Evolutionary conservation across 805 yeast species (phyloP).

Genomic region (Yarrowia osloensis): DNA sequence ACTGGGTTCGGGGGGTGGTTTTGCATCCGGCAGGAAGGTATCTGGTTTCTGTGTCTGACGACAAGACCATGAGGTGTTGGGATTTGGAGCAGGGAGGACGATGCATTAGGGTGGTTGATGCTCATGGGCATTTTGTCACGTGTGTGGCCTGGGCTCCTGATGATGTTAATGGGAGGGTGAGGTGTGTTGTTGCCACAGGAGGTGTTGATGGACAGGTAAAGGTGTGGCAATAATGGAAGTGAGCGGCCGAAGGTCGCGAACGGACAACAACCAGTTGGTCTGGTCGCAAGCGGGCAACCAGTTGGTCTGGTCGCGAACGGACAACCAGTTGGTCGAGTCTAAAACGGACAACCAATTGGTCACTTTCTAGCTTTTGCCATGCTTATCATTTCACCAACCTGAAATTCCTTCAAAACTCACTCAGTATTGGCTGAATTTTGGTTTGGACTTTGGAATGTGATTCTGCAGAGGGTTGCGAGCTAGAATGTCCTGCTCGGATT

Average conservation of each 20-base stretch:
- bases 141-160: constrained; percentile 48
- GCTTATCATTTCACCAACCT: too few relatives aligned
- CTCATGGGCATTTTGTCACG: constrained; percentile 78
- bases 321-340: too few relatives aligned
- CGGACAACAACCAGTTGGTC: neutral
- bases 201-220: constrained; percentile 58
- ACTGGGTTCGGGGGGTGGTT: constrained; percentile 76
- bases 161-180: constrained; percentile 49
- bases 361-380: too few relatives aligned
- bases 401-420: too few relatives aligned
- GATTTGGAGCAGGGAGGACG: constrained; percentile 53
- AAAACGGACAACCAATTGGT: too few relatives aligned
- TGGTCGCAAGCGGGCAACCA: too few relatives aligned
- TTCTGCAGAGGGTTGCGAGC: too few relatives aligned
- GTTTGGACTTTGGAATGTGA: too few relatives aligned
- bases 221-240: constrained; percentile 51
- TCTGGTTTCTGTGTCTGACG: constrained; percentile 75
- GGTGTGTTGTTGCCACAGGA: constrained; percentile 67
- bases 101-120: constrained; percentile 55
- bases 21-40: constrained; percentile 77
- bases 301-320: too few relatives aligned
- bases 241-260: neutral
- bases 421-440: too few relatives aligned
- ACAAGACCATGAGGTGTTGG: constrained; percentile 76
- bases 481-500: too few relatives aligned